These are phyloP conservation scores for Adenanthera pavonina DNA, from an alignment of 306 rosid genomes.

Conservation along the genomic window DNA sequence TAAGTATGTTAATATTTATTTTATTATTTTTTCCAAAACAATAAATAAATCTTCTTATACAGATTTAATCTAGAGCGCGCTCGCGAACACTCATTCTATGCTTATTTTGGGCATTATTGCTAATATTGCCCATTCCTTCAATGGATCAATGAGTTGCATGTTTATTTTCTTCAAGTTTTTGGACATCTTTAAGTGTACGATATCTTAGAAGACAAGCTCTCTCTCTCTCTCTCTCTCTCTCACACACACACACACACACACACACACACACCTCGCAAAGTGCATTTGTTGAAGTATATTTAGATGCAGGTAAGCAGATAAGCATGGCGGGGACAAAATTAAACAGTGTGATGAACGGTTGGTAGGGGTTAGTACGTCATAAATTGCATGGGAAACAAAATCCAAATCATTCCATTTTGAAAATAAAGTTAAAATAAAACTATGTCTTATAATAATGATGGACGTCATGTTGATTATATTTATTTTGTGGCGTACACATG, in stretches of 20 bases:
- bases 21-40: too few species aligned
- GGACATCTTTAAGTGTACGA: too few species aligned
- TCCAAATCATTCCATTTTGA: neutral
- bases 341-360: constrained; percentile 36
- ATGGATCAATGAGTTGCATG: too few species aligned
- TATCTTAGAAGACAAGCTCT: too few species aligned
- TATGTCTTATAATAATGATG: neutral
- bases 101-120: too few species aligned
- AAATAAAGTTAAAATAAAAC: neutral
- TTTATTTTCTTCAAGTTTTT: too few species aligned
- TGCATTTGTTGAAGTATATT: neutral
- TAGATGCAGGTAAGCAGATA: neutral
- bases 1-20: too few species aligned
- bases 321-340: neutral
- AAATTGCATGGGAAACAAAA: constrained; percentile 8
- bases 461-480: neutral
- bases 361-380: constrained; percentile 47
- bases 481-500: neutral
- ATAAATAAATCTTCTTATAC: too few species aligned
- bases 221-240: neutral
- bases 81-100: too few species aligned
- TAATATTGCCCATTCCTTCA: too few species aligned
- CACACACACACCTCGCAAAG: neutral
- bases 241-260: too few species aligned
- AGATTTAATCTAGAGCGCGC: too few species aligned